These are phyloP conservation scores for Trichoderma cornu-damae DNA, from an alignment of 2,329 filamentous ascomycete genomes.

Conservation along the genomic window DNA sequence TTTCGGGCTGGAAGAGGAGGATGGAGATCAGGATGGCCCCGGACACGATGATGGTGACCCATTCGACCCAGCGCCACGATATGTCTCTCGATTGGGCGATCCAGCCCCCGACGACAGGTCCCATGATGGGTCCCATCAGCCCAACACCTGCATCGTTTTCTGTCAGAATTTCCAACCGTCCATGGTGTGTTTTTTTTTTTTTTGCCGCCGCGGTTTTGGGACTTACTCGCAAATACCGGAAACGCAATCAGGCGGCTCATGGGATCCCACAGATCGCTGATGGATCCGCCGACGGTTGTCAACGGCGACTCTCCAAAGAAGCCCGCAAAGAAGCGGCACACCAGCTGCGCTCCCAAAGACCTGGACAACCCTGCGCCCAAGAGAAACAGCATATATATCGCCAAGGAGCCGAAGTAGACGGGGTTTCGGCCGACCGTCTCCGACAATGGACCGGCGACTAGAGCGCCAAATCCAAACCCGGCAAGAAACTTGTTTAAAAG, in stretches of 20 bases:
- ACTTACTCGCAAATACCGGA: conserved; percentile 9
- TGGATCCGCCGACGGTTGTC: conserved; percentile 4
- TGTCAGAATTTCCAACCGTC: not conserved
- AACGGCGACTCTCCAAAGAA: conserved; percentile 11
- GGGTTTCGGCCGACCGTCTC: conserved; percentile 2
- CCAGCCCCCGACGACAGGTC: conserved; percentile 1
- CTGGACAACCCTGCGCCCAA: not conserved
- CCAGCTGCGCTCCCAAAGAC: not conserved
- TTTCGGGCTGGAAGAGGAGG: conserved; percentile 7
- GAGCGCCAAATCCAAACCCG: conserved; percentile 9
- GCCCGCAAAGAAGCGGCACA: conserved; percentile 13
- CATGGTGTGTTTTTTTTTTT: no score
- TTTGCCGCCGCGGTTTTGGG: not conserved
- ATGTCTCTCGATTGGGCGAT: not conserved
- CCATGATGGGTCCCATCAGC: not conserved
- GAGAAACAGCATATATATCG: conserved; percentile 9
- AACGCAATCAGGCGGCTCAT: conserved; percentile 6
- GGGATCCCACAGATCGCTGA: conserved; percentile 5
- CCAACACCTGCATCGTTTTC: not conserved
- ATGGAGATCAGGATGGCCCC: not conserved
- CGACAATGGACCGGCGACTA: conserved; percentile 1
- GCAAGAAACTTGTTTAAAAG: not conserved
- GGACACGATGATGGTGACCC: conserved; percentile 9
- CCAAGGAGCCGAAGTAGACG: conserved; percentile 6
- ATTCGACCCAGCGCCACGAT: conserved; percentile 11